Evolutionary conservation across 768 basidiomycete genomes (phyloP), one percentile per base, ranked within the genome.

Genomic region (Thelephora ganbajun): DNA sequence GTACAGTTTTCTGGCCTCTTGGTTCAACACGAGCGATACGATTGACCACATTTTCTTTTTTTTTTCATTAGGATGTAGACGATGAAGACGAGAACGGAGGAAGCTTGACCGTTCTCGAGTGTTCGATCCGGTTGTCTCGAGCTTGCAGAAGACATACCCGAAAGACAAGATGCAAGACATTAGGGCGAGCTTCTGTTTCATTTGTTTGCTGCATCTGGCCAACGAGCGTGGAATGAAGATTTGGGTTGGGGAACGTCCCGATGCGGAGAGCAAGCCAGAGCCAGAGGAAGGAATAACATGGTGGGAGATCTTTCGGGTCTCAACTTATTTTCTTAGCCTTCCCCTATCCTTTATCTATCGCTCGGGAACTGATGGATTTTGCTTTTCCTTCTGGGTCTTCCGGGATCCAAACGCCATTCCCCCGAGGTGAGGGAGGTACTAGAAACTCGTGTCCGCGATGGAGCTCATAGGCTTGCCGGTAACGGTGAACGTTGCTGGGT

Each of bases 121-220:
- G 47, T 90, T 91, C 61, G 77, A 76, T 48, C 74, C 77, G 48
- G 91, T 98, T 52, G 87, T 98, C 54, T 73, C 79, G 1, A 80
- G 80, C 14, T 72, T 99, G 34, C 79, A 86, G 54, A 71, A 66
- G 45, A 83, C 83, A 5, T 98, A 98, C 63, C 91, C 94, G 0
- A 67, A 68, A n/a, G n/a, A n/a, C n/a, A n/a, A n/a, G n/a, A n/a
- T n/a, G n/a, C n/a, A 84, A 35, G 96, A 99, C 53, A 96, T 98
- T 60, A 96, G 92, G 61, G 97, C 94, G 12, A 94, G 89, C 53
- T 98, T 96, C 79, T 97, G 93, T 62, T 99, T 98, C 69, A 99
- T 98, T 61, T 99, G 96, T 59, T 68, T 99, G 20, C 68, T 99
- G 14, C 94, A 98, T 68, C 67, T 98, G 39, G 94, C 94, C 14